Evolutionary conservation across 1,284 basidiomycete genomes (phyloP), one percentile per base, ranked within the genome.

Genomic region (Malassezia sp.): DNA sequence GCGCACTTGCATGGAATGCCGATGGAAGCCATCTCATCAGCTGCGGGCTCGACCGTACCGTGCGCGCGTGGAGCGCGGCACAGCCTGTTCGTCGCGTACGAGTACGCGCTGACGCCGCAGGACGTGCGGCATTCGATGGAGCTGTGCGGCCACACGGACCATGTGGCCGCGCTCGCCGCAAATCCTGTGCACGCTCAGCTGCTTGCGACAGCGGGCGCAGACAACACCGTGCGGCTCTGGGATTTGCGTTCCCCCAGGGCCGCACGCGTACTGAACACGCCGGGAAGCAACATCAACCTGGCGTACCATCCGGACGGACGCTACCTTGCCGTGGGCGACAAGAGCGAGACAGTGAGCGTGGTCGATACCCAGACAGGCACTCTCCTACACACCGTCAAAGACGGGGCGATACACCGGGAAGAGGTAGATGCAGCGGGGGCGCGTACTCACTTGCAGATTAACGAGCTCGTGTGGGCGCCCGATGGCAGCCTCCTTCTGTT

Each of bases 181-280:
- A 46, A 61, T 46, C 67, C 67, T 0, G 32, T 45, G 5, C 39
- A 61, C 21, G 57, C 65, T 0, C 60, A 68, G 14, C 17, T 60
- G 5, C 35, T 70, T 0, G 65, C 61, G 0, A 63, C 55, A 3
- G 63, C 59, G 2, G 46, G 49, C 10, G 52, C 45, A 2, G 67
- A 70, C 28, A 54, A 54, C 35, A 67, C 56, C 11, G 60, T 64
- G 2, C 44, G 60, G 8, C 46, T 66, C 4, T 67, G 66, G 64
- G 66, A 67, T 41, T 47, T 54, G 5, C 49, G 62, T 11, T 18
- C n/a, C 9, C 28, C 36, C 10, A 12, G 15, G 9, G 35, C 41
- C 10, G 28, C 38, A 1, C 31, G 28, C 3, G 36, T 49, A 0
- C 38, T 56, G 2, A 6, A 9, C 0, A 68, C 61, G 0, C 53